Percentiles rank a stretch among this genome's conserved stretches.
These are phyloP conservation scores for Colletotrichum simmondsii DNA, from an alignment of 2,329 filamentous ascomycete species.

Conservation along the genomic window DNA sequence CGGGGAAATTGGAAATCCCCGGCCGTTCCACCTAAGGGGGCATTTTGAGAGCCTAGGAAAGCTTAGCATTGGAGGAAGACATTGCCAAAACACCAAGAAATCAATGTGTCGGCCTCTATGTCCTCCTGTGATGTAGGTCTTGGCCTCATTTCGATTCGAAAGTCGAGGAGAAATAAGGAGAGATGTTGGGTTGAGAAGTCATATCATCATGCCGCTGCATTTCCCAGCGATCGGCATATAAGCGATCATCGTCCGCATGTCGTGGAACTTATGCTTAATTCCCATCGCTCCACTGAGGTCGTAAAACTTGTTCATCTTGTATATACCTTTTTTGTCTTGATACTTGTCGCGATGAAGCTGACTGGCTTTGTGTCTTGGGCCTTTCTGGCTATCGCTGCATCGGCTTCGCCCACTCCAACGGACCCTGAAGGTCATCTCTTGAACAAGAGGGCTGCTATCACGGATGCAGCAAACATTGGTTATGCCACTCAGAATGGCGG, in stretches of 20 bases:
- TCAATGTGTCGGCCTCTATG: neutral
- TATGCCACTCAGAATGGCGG: conserved; percentile 34
- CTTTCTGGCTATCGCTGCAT: conserved; percentile 9
- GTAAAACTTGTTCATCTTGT: neutral
- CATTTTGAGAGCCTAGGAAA: neutral
- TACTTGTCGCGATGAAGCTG: conserved; percentile 14
- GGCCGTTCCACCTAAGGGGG: neutral
- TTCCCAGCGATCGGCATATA: neutral
- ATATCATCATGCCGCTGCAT: neutral
- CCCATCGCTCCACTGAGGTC: neutral
- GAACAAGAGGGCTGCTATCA: conserved; percentile 28
- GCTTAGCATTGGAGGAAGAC: neutral
- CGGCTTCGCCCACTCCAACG: conserved; percentile 19
- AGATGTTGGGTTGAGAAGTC: neutral
- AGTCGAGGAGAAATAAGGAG: neutral
- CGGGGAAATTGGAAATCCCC: conserved; percentile 2
- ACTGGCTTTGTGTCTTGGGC: conserved; percentile 7
- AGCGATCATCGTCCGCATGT: neutral
- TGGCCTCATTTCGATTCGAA: neutral
- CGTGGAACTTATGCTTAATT: neutral
- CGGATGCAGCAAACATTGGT: conserved; percentile 32
- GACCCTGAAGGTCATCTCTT: conserved; percentile 1
- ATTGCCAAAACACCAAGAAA: neutral
- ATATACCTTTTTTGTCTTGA: neutral
- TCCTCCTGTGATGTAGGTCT: neutral